phyloP scores from a whole-genome alignment of 2,329 filamentous ascomycete species.

The Penicillium sp. region DNA sequence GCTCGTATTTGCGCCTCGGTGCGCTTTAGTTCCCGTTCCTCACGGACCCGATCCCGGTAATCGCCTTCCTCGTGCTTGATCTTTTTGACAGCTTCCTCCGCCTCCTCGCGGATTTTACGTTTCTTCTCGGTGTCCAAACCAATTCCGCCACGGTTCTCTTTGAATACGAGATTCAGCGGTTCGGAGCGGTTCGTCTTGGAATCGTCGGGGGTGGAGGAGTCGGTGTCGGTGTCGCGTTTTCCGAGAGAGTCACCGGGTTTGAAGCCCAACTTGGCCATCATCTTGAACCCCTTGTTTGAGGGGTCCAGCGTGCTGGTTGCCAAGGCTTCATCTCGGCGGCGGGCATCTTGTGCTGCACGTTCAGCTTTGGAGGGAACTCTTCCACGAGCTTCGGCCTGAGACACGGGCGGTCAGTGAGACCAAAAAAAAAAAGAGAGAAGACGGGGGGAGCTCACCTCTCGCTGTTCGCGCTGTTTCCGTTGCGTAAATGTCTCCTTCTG shows the following conservation, averaged over 20 bases:
- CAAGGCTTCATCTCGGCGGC: conserved; percentile 72
- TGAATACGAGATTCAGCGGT: conserved; percentile 73
- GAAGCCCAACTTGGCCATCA: conserved; percentile 98
- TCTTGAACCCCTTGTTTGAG: conserved; percentile 81
- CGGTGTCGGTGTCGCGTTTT: conserved; percentile 44
- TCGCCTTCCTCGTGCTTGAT: conserved; percentile 65
- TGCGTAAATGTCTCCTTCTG: conserved; percentile 64
- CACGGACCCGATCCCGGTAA: conserved; percentile 69
- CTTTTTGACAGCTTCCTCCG: conserved; percentile 58
- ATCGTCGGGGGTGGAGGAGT: not conserved
- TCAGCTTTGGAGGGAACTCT: conserved; percentile 75
- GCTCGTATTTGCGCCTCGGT: conserved; percentile 68
- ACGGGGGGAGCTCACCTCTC: conserved; percentile 41
- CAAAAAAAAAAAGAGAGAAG: conserved; percentile 41
- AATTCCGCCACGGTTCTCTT: conserved; percentile 78
- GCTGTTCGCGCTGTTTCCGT: conserved; percentile 54
- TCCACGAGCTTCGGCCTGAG: conserved; percentile 64
- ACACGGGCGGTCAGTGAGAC: conserved; percentile 41
- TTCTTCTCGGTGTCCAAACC: conserved; percentile 82
- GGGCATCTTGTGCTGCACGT: conserved; percentile 69
- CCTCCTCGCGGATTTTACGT: conserved; percentile 66
- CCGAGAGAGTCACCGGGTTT: conserved; percentile 73
- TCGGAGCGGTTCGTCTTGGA: conserved; percentile 54
- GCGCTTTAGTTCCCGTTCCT: conserved; percentile 67
- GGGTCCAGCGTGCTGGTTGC: conserved; percentile 69